phyloP scores from a whole-genome alignment of 179 eudicot genomes.

The Heliamphora pulchella region DNA sequence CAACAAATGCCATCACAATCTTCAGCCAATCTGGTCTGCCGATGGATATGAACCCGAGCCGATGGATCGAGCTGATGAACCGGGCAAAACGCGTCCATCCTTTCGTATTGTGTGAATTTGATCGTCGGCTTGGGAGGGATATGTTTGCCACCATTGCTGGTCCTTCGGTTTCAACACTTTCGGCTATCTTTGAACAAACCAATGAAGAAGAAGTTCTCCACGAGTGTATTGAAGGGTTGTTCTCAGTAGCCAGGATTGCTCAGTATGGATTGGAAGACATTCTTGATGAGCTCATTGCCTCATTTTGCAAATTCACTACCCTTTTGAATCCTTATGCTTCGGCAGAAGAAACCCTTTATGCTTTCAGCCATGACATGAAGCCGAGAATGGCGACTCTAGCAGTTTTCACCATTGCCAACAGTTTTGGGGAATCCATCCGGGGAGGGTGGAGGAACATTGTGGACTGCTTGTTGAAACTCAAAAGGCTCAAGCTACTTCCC shows the following conservation, averaged over 20 bases:
- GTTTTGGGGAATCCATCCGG: slow-evolving; percentile 65
- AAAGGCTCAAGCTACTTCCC: slow-evolving; percentile 78
- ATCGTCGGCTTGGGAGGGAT: slow-evolving; percentile 69
- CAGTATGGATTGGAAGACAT: slow-evolving; percentile 74
- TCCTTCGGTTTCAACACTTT: slow-evolving; percentile 70
- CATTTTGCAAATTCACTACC: slow-evolving; percentile 84
- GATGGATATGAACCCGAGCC: slow-evolving; percentile 70
- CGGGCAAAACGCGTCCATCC: slow-evolving; percentile 45
- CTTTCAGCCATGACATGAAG: slow-evolving; percentile 78
- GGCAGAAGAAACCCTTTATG: slow-evolving; percentile 78
- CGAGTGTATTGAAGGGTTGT: slow-evolving; percentile 73
- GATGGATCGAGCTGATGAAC: slow-evolving; percentile 77
- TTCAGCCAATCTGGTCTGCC: slow-evolving; percentile 33
- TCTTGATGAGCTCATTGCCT: slow-evolving; percentile 76
- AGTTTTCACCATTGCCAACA: slow-evolving; percentile 77
- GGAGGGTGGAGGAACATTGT: slow-evolving; percentile 93
- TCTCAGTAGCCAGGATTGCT: slow-evolving; percentile 72
- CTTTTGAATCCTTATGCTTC: slow-evolving; percentile 91
- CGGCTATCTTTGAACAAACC: slow-evolving; percentile 78
- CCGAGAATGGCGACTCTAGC: slow-evolving; percentile 95
- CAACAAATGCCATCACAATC: slow-evolving; percentile 53
- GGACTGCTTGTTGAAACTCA: slow-evolving; percentile 82
- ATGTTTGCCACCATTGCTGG: slow-evolving; percentile 95
- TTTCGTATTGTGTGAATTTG: slow-evolving; percentile 45
- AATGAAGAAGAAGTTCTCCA: slow-evolving; percentile 84